Evolutionary conservation across 169 alveolate genomes (phyloP), one percentile per base, ranked within the genome.

Genomic region (Eimeria praecox): DNA sequence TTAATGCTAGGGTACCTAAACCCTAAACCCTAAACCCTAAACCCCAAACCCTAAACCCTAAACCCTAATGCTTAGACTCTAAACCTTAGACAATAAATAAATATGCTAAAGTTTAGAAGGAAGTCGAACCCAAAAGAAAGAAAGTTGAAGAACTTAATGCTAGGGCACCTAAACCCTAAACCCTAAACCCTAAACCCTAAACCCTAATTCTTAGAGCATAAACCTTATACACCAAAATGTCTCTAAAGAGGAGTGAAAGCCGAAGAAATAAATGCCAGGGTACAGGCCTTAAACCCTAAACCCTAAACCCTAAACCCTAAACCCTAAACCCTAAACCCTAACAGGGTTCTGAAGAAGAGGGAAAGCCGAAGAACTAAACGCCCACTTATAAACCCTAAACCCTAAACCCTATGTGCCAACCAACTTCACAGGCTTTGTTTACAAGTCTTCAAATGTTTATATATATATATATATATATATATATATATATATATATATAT

Each of bases 121-220:
- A 96, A 42, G 99, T 98, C 20, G 97, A 96, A 49, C 99, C 99
- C 44, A 97, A 97, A 89, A 95, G 97, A 94, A 95, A 93, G 42
- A 96, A 94, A n/a, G 97, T 97, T 12, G 95, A 95, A 46, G 98
- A 97, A 88, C 97, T 97, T 94, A 95, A 97, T 54, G 95, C 94
- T n/a, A 97, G 97, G 92, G 92, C 75, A n/a, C n/a, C n/a, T n/a
- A 85, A 14, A 33, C 89, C 89, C 89, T 78, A 42, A 78, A 78
- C 64, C 64, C 89, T 78, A 78, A 78, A 66, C 75, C 75, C 73
- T 69, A 22, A 44, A 30, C 56, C 69, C 35, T 49, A 40, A 30
- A 1, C 42, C 78, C 24, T 24, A 73, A 73, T n/a, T n/a, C n/a
- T n/a, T n/a, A n/a, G n/a, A n/a, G n/a, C n/a, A n/a, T n/a, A n/a